Percentiles rank a stretch among this genome's conserved stretches.
Conservation (phyloP, 305 asterid species). For the Fraxinus dipetala region DNA sequence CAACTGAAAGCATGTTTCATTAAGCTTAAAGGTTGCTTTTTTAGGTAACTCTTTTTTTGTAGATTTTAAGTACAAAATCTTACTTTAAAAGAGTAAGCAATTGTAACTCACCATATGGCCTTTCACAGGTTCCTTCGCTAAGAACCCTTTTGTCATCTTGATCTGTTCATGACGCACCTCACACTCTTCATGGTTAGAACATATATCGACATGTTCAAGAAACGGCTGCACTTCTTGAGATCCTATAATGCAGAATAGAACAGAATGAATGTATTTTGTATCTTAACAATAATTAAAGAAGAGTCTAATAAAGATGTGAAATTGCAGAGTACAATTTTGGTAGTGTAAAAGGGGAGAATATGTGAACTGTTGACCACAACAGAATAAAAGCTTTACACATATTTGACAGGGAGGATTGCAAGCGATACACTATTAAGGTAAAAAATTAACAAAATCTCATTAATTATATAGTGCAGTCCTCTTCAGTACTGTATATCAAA, state of each 20-base stretch:
- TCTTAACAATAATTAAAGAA: not conserved
- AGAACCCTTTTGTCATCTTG: slow-evolving; percentile 81
- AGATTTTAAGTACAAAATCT: not conserved
- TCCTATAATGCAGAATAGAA: slow-evolving; percentile 42
- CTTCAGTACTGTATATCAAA: not conserved
- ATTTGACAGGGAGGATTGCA: not conserved
- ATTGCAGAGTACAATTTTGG: not conserved
- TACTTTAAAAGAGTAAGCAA: not conserved
- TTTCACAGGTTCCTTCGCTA: slow-evolving; percentile 78
- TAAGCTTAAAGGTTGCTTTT: not conserved
- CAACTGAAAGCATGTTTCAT: not conserved
- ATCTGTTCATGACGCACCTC: slow-evolving; percentile 71
- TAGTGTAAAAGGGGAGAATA: not conserved
- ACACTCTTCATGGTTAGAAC: slow-evolving; percentile 74
- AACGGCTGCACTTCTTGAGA: slow-evolving; percentile 66
- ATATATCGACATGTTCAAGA: slow-evolving; percentile 49
- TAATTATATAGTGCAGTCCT: not conserved
- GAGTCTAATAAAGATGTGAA: not conserved
- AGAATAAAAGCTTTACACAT: not conserved
- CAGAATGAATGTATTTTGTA: slow-evolving; percentile 1
- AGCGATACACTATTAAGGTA: not conserved
- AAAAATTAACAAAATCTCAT: not conserved
- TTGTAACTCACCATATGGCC: slow-evolving; percentile 74
- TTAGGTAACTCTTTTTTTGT: not conserved
- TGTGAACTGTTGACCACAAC: not conserved